A percentile compares a stretch with the other conserved stretches of the same genome.
Conservation (phyloP, 2,329 filamentous ascomycete species). For the Claviceps pusilla region DNA sequence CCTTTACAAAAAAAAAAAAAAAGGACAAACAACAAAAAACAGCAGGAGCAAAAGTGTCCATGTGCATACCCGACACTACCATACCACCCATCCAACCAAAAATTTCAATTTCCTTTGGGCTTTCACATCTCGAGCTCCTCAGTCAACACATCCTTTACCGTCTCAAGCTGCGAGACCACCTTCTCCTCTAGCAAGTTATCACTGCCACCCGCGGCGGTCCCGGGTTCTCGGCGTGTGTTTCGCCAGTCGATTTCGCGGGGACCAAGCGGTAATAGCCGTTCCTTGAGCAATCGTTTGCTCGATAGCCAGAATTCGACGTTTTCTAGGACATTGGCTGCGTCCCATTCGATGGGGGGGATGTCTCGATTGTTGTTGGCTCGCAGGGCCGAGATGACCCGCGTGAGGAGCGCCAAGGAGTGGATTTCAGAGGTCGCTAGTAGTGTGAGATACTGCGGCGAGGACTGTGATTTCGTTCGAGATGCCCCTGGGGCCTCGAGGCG, state of each 20-base stretch:
- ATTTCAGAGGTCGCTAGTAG: conserved; percentile 61
- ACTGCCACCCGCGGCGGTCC: conserved; percentile 21
- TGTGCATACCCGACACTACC: not conserved
- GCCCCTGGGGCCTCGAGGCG: conserved; percentile 51
- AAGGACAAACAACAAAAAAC: no score
- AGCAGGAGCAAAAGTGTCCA: not conserved
- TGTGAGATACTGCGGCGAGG: conserved; percentile 51
- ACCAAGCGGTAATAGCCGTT: conserved; percentile 58
- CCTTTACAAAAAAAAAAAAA: no score
- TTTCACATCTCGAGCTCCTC: conserved; percentile 30
- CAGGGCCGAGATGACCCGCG: conserved; percentile 54
- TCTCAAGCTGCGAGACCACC: conserved; percentile 53
- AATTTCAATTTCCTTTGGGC: not conserved
- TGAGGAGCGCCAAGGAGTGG: conserved; percentile 64
- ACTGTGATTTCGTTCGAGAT: conserved; percentile 33
- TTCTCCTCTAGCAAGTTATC: conserved; percentile 62
- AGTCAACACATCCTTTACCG: conserved; percentile 39
- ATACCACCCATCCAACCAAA: not conserved
- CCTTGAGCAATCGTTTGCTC: conserved; percentile 51
- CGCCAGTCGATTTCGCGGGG: conserved; percentile 55
- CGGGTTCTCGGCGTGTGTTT: conserved; percentile 23
- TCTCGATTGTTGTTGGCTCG: conserved; percentile 52
- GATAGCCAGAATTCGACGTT: conserved; percentile 72
- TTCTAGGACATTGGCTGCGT: conserved; percentile 55
- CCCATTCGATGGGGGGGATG: conserved; percentile 61